These are phyloP conservation scores for Lipomyces yamadae DNA, from an alignment of 805 yeast species.

Conservation along the genomic window DNA sequence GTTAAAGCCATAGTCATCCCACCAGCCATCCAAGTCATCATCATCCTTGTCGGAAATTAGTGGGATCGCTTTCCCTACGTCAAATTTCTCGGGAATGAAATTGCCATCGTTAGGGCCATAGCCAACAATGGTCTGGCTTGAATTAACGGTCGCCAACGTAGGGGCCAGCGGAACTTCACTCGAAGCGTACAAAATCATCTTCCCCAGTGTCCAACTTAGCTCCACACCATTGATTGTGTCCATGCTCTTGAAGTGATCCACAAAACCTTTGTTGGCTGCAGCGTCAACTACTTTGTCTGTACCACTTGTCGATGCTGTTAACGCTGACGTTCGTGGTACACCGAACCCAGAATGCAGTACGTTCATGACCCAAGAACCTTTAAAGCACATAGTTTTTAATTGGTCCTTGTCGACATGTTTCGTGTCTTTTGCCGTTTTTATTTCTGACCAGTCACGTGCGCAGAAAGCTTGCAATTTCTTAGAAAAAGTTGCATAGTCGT, in stretches of 20 bases:
- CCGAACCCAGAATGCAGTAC: conserved; percentile 91
- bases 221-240: conserved; percentile 81
- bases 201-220: conserved; percentile 94
- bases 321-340: conserved; percentile 63
- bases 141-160: conserved; percentile 4
- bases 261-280: conserved; percentile 6
- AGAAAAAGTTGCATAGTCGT: conserved; percentile 73
- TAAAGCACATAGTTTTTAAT: conserved; percentile 82
- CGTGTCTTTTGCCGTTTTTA: conserved; percentile 53
- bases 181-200: conserved; percentile 80
- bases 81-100: conserved; percentile 17
- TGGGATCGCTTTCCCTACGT: conserved; percentile 16
- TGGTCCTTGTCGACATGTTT: conserved; percentile 65
- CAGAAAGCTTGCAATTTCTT: conserved; percentile 73
- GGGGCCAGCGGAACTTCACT: conserved; percentile 55
- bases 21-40: conserved; percentile 3
- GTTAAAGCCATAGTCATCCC: conserved; percentile 17
- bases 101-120: conserved; percentile 31
- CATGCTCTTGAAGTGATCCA: conserved; percentile 76
- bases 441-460: conserved; percentile 68
- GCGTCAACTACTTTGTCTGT: conserved; percentile 17
- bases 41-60: conserved; percentile 8
- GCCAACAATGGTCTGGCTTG: conserved; percentile 20
- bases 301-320: conserved; percentile 14
- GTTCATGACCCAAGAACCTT: conserved; percentile 91